Evolutionary conservation across 306 rosid species (phyloP), one percentile per base, ranked within the genome.

Genomic region (Trifolium subterraneum): DNA sequence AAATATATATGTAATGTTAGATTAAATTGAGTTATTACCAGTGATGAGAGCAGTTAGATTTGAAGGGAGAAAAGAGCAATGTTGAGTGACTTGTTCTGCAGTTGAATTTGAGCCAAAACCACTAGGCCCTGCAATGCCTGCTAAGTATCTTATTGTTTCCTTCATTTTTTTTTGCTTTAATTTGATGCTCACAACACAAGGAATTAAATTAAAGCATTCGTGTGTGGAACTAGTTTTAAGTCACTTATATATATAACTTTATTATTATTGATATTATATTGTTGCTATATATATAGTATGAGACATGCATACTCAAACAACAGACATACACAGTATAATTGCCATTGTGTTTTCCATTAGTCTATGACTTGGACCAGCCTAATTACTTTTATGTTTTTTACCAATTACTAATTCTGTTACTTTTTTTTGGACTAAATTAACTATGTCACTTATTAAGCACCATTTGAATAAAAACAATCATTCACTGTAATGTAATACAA

Each of bases 91-190:
- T 86, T 94, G 92, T 22, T 94, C 99, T 18, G 97, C 99, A 7
- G 99, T 92, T 27, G 99, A 80, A 8, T 89, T 94, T 10, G 99
- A 94, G 84, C 99, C 96, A 85, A 86, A 92, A 38, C 97, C 99
- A 84, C 97, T 94, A 11, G 96, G 97, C 61, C 99, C 99, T 79
- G 99, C 90, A 68, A 91, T 73, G 86, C 99, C 99, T 73, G 96
- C 97, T 22, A 94, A 85, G 86, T 94, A 94, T 47, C 88, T 80
- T 16, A 94, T 80, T 48, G 96, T 84, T 80, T 80, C 97, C 84
- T 94, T 94, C 99, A 92, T 92, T 64, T n/a, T 64, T n/a, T 42
- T 67, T 68, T 79, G 66, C 84, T 79, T 78, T 48, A n/a, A 6
- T 48, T 45, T 31, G 47, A 79, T 64, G 61, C 78, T 74, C 71